These are phyloP conservation scores for Candida argentea DNA, from an alignment of 805 yeast species.

Conservation along the genomic window DNA sequence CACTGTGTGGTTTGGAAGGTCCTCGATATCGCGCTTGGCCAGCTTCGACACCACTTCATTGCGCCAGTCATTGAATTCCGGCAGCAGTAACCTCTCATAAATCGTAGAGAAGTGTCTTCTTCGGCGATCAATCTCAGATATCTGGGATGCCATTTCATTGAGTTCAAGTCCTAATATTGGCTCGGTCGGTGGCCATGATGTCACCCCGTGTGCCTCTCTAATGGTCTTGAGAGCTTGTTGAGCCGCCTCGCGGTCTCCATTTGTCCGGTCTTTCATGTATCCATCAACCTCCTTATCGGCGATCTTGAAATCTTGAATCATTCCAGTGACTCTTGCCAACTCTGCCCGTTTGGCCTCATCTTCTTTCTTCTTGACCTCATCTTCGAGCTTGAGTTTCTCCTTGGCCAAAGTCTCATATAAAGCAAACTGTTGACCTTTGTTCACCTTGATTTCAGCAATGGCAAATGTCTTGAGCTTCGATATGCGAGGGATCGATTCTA, in stretches of 20 bases:
- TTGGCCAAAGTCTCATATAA: conserved; percentile 68
- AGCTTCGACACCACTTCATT: conserved; percentile 20
- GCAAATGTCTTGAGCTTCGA: conserved; percentile 80
- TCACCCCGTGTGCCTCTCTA: conserved; percentile 26
- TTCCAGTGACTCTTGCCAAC: conserved; percentile 15
- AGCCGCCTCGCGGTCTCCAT: conserved; percentile 12
- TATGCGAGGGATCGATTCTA: conserved; percentile 79
- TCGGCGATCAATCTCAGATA: conserved; percentile 20
- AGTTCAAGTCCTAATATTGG: conserved; percentile 27
- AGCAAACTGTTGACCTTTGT: conserved; percentile 88
- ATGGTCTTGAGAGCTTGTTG: conserved; percentile 24
- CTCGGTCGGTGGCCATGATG: conserved; percentile 32
- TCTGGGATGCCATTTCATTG: conserved; percentile 16
- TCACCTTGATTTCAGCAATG: conserved; percentile 80
- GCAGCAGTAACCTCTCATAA: conserved; percentile 22
- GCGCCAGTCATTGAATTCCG: conserved; percentile 14
- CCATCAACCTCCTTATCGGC: conserved; percentile 21
- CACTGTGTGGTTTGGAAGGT: conserved; percentile 42
- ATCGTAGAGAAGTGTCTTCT: conserved; percentile 17
- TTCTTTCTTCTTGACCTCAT: conserved; percentile 41
- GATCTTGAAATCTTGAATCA: conserved; percentile 28
- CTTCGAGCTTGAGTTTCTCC: conserved; percentile 56
- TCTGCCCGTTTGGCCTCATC: conserved; percentile 38
- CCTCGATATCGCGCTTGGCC: conserved; percentile 21
- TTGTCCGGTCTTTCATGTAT: conserved; percentile 13